These are phyloP conservation scores for Tolypocladium ovalisporum DNA, from an alignment of 2,329 filamentous ascomycete species.

Conservation along the genomic window DNA sequence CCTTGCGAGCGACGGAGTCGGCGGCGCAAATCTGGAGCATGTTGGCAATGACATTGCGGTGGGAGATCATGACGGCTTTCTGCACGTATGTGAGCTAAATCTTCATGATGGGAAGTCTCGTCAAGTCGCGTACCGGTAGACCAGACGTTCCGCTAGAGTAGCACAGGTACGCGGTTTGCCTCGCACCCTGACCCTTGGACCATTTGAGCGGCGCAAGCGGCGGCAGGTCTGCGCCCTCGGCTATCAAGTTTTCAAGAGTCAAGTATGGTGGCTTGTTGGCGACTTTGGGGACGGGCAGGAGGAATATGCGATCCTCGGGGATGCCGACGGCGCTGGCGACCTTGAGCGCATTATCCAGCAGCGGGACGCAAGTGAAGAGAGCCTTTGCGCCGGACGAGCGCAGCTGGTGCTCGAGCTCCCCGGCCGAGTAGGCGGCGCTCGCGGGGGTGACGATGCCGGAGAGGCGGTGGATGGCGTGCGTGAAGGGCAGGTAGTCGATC, in stretches of 20 bases:
- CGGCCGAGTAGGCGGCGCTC: constrained; percentile 61
- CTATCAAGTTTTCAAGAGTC: constrained; percentile 56
- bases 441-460: constrained; percentile 66
- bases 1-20: constrained; percentile 25
- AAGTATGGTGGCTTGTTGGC: constrained; percentile 42
- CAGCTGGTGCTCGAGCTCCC: constrained; percentile 63
- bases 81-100: constrained; percentile 15
- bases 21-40: constrained; percentile 48
- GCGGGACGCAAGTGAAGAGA: constrained; percentile 60
- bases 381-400: constrained; percentile 57
- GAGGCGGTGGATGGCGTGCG: constrained; percentile 63
- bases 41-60: constrained; percentile 70
- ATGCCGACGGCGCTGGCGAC: constrained; percentile 55
- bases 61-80: constrained; percentile 80
- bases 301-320: constrained; percentile 52
- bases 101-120: no score
- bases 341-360: constrained; percentile 52
- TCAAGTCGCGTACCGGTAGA: constrained; percentile 44
- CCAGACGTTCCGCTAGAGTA: constrained; percentile 75
- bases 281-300: constrained; percentile 56
- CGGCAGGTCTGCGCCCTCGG: constrained; percentile 44
- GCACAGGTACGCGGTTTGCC: constrained; percentile 64
- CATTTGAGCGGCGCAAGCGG: constrained; percentile 46
- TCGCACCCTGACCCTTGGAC: constrained; percentile 52
- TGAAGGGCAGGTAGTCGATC: constrained; percentile 65